Base-by-base conservation (phyloP, 345 rosid species). In the Boechera retrofracta region DNA sequence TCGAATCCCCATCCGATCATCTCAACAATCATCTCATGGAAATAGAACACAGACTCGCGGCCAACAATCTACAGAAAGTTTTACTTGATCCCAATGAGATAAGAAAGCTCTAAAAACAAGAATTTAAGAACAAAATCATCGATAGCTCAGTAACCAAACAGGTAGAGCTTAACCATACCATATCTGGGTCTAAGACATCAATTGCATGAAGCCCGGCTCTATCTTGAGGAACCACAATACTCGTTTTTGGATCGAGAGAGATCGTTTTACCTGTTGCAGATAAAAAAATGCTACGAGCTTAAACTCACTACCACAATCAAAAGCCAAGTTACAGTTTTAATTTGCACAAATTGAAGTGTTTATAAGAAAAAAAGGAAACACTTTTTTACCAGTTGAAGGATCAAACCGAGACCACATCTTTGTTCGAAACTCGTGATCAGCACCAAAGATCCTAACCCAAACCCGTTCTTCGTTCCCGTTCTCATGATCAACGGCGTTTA, bases 361-460 rank as follows among this genome's bases (percentile, higher is more conserved):
- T 5, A 8, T 12, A 3, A 55, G 16, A 49, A 8, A 11, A 59
- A 31, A 60, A 38, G 26, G 0, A 70, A 41, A 31, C 35, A 33
- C 1, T 32, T 38, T 31, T 36, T 64, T 83, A 91, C 98, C 98
- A 35, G 94, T 80, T 36, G 88, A 80, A 80, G 98, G 92, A 73
- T 94, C 94, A 51, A 90, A 90, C 3, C 88, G 88, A 68, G 98
- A 94, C 98, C 98, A 94, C 59, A 94, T 92, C 87, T 94, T 94
- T 12, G 88, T 86, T 8, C 97, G 81, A 52, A 82, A 89, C 82
- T 82, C 85, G 33, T 83, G 85, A 77, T 94, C 98, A 0, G 98
- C 98, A 16, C 78, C 84, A 31, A 94, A 78, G 58, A 94, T 90
- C 62, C 98, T 89, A 45, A 92, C 89, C 98, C 98, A 94, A 70